These are phyloP conservation scores for Neofusicoccum sp. DNA, from an alignment of 2,329 filamentous ascomycete species.

Conservation along the genomic window DNA sequence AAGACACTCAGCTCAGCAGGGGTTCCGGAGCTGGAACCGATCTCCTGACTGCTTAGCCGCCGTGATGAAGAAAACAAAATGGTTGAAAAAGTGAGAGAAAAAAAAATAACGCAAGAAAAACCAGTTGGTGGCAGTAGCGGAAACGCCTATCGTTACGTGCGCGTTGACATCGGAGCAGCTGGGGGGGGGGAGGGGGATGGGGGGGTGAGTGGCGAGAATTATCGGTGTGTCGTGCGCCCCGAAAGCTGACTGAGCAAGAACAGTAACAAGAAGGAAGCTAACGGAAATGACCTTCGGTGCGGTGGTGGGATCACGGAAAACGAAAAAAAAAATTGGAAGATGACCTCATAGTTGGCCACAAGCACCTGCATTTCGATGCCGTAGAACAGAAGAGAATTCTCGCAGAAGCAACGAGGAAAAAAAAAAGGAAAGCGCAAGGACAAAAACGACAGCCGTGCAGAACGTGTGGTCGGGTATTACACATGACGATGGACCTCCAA, in stretches of 20 bases:
- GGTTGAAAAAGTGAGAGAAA: background rate
- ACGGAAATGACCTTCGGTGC: slow-evolving; percentile 10
- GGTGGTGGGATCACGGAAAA: background rate
- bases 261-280: background rate
- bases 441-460: background rate
- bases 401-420: slow-evolving; percentile 1
- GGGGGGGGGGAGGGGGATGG: background rate
- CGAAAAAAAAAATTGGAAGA: background rate
- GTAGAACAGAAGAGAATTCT: background rate
- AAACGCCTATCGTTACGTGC: slow-evolving; percentile 1
- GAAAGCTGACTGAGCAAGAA: too few species aligned
- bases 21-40: slow-evolving; percentile 2
- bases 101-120: background rate
- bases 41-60: slow-evolving; percentile 3
- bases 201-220: too few species aligned
- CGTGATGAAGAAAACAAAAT: background rate
- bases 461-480: slow-evolving; percentile 4
- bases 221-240: background rate
- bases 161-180: slow-evolving; percentile 7
- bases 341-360: background rate
- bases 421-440: background rate
- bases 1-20: background rate
- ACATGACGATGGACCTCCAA: slow-evolving; percentile 3
- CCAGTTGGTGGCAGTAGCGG: background rate
- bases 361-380: background rate